Percentiles rank a stretch among this genome's conserved stretches.
Evolutionary conservation across 768 basidiomycete species (phyloP).

Genomic region (Agrocybe chaxingu): DNA sequence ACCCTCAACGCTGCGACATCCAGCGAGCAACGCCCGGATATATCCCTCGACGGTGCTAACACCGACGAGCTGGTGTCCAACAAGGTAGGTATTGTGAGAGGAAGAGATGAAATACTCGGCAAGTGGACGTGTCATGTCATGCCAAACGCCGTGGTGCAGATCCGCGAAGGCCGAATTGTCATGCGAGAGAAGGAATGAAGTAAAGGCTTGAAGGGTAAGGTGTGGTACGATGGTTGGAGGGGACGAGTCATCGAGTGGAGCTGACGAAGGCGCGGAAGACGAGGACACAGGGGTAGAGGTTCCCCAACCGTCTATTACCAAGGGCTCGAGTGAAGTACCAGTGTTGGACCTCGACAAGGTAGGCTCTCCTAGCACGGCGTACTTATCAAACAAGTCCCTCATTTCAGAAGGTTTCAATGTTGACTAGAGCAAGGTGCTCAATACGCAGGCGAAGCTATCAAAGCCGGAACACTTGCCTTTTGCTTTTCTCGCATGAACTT

Average conservation of each 20-base stretch:
- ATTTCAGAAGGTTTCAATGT: constrained; percentile 32
- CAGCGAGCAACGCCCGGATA: constrained; percentile 81
- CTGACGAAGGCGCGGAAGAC: no score
- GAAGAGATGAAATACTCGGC: constrained; percentile 89
- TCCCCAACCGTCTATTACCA: no score
- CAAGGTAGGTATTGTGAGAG: constrained; percentile 91
- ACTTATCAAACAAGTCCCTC: constrained; percentile 35
- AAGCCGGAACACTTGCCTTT: constrained; percentile 24
- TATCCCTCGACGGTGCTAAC: constrained; percentile 88
- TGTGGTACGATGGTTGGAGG: constrained; percentile 13
- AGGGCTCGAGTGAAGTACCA: no score
- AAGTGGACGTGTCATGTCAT: constrained; percentile 89
- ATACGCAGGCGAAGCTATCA: background rate
- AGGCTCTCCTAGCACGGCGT: constrained; percentile 10
- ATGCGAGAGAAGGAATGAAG: constrained; percentile 74
- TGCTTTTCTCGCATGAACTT: constrained; percentile 47
- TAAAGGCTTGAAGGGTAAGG: constrained; percentile 63
- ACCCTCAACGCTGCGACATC: constrained; percentile 91
- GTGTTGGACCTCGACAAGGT: no score
- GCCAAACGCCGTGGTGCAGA: constrained; percentile 44
- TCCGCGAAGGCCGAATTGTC: constrained; percentile 65
- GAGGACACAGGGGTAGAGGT: no score
- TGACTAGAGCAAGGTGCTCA: constrained; percentile 26
- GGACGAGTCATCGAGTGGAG: background rate
- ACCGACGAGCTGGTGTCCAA: constrained; percentile 83